phyloP scores from a whole-genome alignment of 139 green algal species.

The Asterochloris sp. region DNA sequence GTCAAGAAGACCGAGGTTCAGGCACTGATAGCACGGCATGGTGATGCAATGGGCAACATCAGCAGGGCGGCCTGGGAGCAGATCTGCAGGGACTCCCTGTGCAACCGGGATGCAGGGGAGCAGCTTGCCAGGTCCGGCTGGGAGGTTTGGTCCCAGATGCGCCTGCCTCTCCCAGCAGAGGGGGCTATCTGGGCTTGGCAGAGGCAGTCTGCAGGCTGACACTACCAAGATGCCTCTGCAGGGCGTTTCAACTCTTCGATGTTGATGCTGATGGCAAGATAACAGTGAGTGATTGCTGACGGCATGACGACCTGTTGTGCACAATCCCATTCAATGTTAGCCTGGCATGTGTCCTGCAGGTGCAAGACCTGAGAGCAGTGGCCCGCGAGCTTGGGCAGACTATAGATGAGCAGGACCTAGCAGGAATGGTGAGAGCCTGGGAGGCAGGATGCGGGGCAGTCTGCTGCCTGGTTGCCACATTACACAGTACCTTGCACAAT shows the following conservation, averaged over 20 bases:
- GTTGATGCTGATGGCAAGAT: conserved; percentile 34
- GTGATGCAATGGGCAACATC: conserved; percentile 25
- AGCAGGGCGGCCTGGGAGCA: conserved; percentile 26
- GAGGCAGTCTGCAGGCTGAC: no score
- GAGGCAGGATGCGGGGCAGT: conserved; percentile 39
- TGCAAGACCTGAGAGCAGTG: conserved; percentile 16
- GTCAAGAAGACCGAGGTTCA: conserved; percentile 45
- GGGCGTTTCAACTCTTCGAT: conserved; percentile 56
- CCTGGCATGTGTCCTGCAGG: no score
- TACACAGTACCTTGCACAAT: conserved; percentile 30
- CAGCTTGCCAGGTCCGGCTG: conserved; percentile 3
- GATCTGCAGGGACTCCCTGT: conserved; percentile 19
- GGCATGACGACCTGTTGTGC: no score
- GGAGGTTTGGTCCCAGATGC: no score
- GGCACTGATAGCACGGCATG: conserved; percentile 29
- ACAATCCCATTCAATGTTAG: no score
- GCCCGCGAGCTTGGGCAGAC: conserved; percentile 35
- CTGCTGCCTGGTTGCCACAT: conserved; percentile 41
- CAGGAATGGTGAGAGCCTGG: conserved; percentile 58
- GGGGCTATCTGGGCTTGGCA: no score
- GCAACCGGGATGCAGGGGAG: conserved; percentile 22
- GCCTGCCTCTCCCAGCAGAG: no score
- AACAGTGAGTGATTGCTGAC: background rate
- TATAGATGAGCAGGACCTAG: conserved; percentile 29
- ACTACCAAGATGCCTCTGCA: background rate